phyloP scores from a whole-genome alignment of 1,139 yeast species.

The Saccharomyces pastorianus region DNA sequence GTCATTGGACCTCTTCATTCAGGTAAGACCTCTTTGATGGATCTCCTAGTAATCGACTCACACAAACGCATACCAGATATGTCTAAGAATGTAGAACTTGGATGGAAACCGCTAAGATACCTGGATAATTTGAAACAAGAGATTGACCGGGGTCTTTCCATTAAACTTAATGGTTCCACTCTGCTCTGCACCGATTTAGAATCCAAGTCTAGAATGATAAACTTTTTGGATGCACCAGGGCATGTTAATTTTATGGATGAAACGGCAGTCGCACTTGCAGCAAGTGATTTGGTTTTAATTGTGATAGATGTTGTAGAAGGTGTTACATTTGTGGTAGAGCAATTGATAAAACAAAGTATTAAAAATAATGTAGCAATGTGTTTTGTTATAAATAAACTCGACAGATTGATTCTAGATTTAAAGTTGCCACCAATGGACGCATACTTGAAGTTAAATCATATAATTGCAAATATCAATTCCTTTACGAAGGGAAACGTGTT shows the following conservation, averaged over 20 bases:
- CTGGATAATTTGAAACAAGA: conserved; percentile 69
- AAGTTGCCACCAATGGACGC: conserved; percentile 68
- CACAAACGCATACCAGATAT: conserved; percentile 40
- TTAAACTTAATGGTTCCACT: conserved; percentile 57
- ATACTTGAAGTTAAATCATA: conserved; percentile 54
- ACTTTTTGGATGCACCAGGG: conserved; percentile 83
- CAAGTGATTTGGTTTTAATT: conserved; percentile 58
- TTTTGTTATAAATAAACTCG: conserved; percentile 73
- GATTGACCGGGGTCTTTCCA: conserved; percentile 58
- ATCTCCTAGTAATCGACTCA: conserved; percentile 55
- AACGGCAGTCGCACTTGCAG: conserved; percentile 45
- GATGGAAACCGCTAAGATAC: conserved; percentile 36
- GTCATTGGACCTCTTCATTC: conserved; percentile 73
- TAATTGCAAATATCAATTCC: conserved; percentile 55
- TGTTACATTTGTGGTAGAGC: conserved; percentile 35
- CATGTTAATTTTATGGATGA: conserved; percentile 81
- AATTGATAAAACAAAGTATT: conserved; percentile 18
- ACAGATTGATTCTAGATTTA: conserved; percentile 70
- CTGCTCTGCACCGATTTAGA: conserved; percentile 49
- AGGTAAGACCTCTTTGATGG: conserved; percentile 85
- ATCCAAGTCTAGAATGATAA: conserved; percentile 51
- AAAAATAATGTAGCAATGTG: conserved; percentile 40
- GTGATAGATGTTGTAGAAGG: conserved; percentile 89
- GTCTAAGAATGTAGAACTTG: conserved; percentile 27
- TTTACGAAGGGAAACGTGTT: conserved; percentile 36